phyloP scores from a whole-genome alignment of 148 eudicot genomes.

The Rheum nobile region DNA sequence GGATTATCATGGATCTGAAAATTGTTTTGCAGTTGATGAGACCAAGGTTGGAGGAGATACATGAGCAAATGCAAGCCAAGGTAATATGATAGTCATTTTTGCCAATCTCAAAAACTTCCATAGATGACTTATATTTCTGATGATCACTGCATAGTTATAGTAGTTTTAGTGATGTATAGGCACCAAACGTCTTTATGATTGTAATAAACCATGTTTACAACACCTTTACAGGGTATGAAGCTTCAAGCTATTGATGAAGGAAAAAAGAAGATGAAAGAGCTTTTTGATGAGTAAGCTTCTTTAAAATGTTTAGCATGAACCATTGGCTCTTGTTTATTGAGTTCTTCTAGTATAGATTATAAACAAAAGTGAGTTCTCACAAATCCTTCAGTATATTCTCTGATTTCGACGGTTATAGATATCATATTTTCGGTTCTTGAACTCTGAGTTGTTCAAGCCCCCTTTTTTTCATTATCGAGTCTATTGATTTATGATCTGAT shows the following conservation, averaged over 20 bases:
- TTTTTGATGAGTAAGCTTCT: slow-evolving; percentile 67
- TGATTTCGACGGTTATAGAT: background rate
- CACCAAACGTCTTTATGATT: no score
- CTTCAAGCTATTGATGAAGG: slow-evolving; percentile 63
- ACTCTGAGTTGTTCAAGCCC: background rate
- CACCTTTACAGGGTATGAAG: slow-evolving; percentile 50
- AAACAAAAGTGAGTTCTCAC: background rate
- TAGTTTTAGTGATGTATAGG: no score
- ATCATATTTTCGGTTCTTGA: background rate
- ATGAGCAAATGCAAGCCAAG: slow-evolving; percentile 59
- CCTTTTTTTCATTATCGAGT: background rate
- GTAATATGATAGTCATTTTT: slow-evolving; percentile 23
- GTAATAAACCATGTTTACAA: background rate
- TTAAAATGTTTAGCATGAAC: background rate
- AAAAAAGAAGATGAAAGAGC: slow-evolving; percentile 37
- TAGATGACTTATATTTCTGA: background rate
- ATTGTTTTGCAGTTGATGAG: slow-evolving; percentile 49
- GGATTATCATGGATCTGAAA: background rate
- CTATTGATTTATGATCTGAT: background rate
- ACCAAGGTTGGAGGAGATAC: slow-evolving; percentile 63
- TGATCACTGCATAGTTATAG: no score
- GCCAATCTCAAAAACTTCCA: background rate
- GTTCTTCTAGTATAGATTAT: background rate
- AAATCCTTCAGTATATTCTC: background rate
- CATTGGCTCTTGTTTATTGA: no score